Evolutionary conservation across 1,284 basidiomycete genomes (phyloP), one percentile per base, ranked within the genome.

Genomic region (Marasmius fiardii): DNA sequence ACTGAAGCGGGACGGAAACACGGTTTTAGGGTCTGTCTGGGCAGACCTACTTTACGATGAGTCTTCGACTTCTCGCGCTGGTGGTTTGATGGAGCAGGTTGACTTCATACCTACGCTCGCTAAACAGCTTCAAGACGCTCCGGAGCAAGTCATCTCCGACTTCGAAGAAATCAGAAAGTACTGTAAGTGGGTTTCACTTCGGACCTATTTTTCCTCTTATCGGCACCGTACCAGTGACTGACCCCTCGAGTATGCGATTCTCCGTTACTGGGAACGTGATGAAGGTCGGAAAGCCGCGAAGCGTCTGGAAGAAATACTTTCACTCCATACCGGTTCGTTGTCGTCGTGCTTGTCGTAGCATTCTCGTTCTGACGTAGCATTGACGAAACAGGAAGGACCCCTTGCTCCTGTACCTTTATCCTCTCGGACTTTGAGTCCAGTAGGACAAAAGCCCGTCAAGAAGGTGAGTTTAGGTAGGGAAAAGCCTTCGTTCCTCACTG

Each of bases 191-290:
- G 3, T 43, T 39, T 51, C 39, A 31, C 52, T 6, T 14, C 18
- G 34, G 26, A 14, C 51, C 18, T 61, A 35, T 55, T 16, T 3
- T 37, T n/a, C n/a, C n/a, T n/a, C n/a, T 26, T n/a, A 16, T 35
- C 49, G 12, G 44, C 33, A 16, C 35, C n/a, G n/a, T 55, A 52
- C 35, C 66, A 95, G 92, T 95, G 57, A 88, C 86, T 21, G 77
- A 89, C 57, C 92, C 95, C 1, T 82, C 85, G 31, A 89, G 88
- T 35, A 77, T 96, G 51, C 85, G 96, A 24, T 90, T 99, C 65
- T 88, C 91, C 10, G 90, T 99, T 4, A 83, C 87, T 10, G 97
- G 97, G 18, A 87, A 98, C 65, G 78, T 99, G 37, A 65, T 95
- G 33, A 74, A 73, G 47, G 68, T 98, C 41, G 65, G 79, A n/a